Base-by-base conservation (phyloP, 768 basidiomycete genomes). In the Fibroporia radiculosa region DNA sequence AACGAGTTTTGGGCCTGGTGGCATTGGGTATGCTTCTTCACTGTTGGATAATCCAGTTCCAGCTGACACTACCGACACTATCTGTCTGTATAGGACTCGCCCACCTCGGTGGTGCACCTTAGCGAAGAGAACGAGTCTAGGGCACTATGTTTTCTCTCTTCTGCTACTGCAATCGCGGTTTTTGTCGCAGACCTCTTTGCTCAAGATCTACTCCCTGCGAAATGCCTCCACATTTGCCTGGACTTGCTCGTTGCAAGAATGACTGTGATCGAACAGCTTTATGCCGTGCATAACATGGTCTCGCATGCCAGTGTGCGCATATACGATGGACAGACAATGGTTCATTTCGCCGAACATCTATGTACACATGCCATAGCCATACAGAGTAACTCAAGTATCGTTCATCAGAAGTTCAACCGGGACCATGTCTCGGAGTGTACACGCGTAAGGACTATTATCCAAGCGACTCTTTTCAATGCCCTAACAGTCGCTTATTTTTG, bases 221-320 rank as follows among this genome's bases (percentile, higher is more conserved):
- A 18, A 6, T 42, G 39, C 27, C 39, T 50, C 3, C 38, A 28
- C 40, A 27, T 24, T 16, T 51, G 47, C 25, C 40, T 54, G 19
- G 11, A 28, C 19, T 20, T 47, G 29, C 44, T 51, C 2, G 43
- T 48, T 29, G 14, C 14, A 11, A 23, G 45, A 10, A 46, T 43
- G 48, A 6, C 11, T 6, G 29, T 45, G 6, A 48, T 55, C 14
- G 54, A 55, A 45, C 46, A 55, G 23, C 37, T 55, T 6, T 44
- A 49, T 18, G 54, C 47, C 1, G 42, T 43, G 4, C 44, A 47
- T 5, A 35, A 41, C 24, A 47, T 55, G 14, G 6, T 52, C 3
- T 40, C 40, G 8, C 49, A 48, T 25, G 29, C 45, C 1, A 42
- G 45, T 34, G 36, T 23, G 13, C 19, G 22, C 7, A 32, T 49